Conservation (phyloP, 805 yeast genomes). For the Wickerhamomyces subpelliculosus region DNA sequence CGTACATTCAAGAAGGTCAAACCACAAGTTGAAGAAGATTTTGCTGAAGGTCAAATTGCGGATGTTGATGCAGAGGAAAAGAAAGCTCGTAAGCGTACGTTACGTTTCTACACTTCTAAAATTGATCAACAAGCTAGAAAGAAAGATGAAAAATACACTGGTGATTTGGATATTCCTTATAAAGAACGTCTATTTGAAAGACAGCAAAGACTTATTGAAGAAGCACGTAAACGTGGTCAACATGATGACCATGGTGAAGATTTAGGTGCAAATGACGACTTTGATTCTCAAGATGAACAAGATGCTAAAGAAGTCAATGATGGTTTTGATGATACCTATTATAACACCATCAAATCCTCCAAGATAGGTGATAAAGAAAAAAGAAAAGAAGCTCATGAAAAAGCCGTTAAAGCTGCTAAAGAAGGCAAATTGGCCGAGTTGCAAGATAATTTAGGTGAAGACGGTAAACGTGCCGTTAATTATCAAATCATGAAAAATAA, state of each 20-base stretch:
- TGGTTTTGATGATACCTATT: constrained; percentile 50
- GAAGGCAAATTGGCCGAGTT: constrained; percentile 78
- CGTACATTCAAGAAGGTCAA: constrained; percentile 41
- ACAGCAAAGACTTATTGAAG: constrained; percentile 79
- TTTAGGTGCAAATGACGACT: constrained; percentile 32
- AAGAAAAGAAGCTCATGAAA: constrained; percentile 57
- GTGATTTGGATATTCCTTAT: constrained; percentile 90
- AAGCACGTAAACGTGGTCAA: constrained; percentile 79
- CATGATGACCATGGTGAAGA: constrained; percentile 49
- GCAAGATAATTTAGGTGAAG: constrained; percentile 53
- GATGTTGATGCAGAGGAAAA: constrained; percentile 86
- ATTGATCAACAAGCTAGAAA: constrained; percentile 79
- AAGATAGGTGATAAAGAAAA: constrained; percentile 43
- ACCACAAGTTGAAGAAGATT: constrained; percentile 39
- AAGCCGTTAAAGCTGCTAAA: constrained; percentile 72
- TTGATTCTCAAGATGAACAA: constrained; percentile 42
- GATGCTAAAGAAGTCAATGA: constrained; percentile 34
- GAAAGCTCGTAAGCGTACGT: constrained; percentile 66
- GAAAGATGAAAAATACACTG: constrained; percentile 52
- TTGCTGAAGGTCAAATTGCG: constrained; percentile 64
- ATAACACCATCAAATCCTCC: constrained; percentile 43
- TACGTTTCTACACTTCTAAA: constrained; percentile 94
- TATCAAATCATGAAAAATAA: constrained; percentile 94
- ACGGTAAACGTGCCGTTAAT: constrained; percentile 91
- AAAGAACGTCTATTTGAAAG: constrained; percentile 86